A percentile compares a stretch with the other conserved stretches of the same genome.
phyloP scores from a whole-genome alignment of 1,284 basidiomycete genomes.

The Cryptococcus floricola region DNA sequence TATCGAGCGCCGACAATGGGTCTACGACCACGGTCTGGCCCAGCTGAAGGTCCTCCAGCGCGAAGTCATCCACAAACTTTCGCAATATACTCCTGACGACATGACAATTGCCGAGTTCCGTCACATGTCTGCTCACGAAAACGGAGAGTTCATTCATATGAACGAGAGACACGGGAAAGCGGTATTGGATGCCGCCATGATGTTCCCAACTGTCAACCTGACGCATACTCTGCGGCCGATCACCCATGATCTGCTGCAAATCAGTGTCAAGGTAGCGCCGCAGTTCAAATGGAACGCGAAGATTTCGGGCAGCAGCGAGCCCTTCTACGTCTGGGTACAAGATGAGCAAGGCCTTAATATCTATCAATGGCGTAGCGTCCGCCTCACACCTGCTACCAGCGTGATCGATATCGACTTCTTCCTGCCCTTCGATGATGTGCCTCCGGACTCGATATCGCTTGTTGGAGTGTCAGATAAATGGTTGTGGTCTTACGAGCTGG shows the following conservation, averaged over 20 bases:
- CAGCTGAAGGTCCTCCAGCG: conserved; percentile 69
- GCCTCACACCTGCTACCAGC: conserved; percentile 64
- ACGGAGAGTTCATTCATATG: conserved; percentile 79
- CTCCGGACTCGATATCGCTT: conserved; percentile 66
- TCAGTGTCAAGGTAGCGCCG: conserved; percentile 63
- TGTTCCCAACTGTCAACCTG: conserved; percentile 77
- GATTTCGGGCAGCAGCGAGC: conserved; percentile 72
- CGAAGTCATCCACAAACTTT: conserved; percentile 77
- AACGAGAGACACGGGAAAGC: conserved; percentile 82
- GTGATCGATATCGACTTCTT: conserved; percentile 71
- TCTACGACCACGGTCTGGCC: conserved; percentile 86
- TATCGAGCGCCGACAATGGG: conserved; percentile 89
- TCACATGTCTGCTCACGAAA: conserved; percentile 64
- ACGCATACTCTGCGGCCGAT: conserved; percentile 72
- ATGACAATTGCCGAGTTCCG: conserved; percentile 74
- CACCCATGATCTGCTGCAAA: conserved; percentile 75
- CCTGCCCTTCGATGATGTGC: conserved; percentile 63
- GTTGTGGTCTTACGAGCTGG: conserved; percentile 83
- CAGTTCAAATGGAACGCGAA: conserved; percentile 81
- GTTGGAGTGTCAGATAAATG: conserved; percentile 90
- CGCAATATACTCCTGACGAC: conserved; percentile 74
- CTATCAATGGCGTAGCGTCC: conserved; percentile 71
- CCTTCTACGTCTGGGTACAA: conserved; percentile 96
- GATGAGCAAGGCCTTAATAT: conserved; percentile 75
- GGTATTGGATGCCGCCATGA: conserved; percentile 72